Evolutionary conservation across 176 grass and related monocot genomes (phyloP), one percentile per base, ranked within the genome.

Genomic region (Typha latifolia): DNA sequence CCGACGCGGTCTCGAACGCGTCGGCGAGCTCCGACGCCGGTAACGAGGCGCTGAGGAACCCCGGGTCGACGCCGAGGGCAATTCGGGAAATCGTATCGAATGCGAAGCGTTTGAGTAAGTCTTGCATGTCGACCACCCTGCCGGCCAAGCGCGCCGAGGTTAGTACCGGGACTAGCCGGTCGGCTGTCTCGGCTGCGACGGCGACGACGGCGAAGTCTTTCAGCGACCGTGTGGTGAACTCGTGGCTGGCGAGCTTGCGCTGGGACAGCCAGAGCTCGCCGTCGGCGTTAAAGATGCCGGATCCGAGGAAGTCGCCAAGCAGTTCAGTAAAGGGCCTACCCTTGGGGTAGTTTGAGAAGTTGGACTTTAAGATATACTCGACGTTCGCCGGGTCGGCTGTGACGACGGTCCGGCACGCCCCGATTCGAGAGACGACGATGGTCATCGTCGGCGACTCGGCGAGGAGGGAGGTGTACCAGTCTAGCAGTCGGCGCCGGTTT

Each of bases 211-310:
- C 82, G 11, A 96, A 85, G 3, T 92, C 82, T 1, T 80, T 63
- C 20, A 96, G 88, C 12, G 93, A 75, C 27, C 88, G 80, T 15
- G 88, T 80, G 24, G 80, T 82, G 82, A 96, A 96, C 67, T 91
- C 85, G 71, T 92, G 93, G 85, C 88, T 91, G 14, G 85, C 77
- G 2, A 96, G 78, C 85, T 96, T 96, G n/a, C 88, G 70, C 86
- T 96, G 93, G 5, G 70, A 66, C 74, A 69, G 82, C 93, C 93
- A 96, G 29, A 73, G 52, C 51, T 85, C 78, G 73, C 93, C 85
- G 84, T 96, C 93, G 34, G 85, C 74, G 81, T 92, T 96, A 84
- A 96, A 96, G 85, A 96, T 96, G 20, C 93, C 93, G 6, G 47
- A 69, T 7, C 93, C 93, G 7, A 96, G 88, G 1, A 96, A 79